Percentiles rank a stretch among this genome's conserved stretches.
Conservation (phyloP, 495 filamentous ascomycete species). For the Penicillium mononematosum region DNA sequence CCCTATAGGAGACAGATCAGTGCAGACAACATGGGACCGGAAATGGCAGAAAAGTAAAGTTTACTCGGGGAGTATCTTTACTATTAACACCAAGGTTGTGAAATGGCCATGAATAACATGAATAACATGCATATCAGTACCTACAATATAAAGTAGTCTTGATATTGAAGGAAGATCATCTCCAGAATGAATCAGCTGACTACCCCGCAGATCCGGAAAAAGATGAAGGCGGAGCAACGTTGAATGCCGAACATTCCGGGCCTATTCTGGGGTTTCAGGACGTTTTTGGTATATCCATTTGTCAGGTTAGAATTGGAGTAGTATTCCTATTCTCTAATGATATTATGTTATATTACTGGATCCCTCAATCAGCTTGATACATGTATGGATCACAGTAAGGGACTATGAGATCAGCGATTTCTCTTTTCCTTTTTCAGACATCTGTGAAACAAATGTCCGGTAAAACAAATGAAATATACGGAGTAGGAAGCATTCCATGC, state of each 20-base stretch:
- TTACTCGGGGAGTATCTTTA: slow-evolving; percentile 29
- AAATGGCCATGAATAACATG: not conserved
- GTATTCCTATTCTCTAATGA: too few relatives aligned
- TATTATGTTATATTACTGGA: too few relatives aligned
- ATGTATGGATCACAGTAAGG: not conserved
- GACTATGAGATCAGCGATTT: not conserved
- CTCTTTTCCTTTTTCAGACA: not conserved
- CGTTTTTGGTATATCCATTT: not conserved
- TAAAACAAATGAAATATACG: not conserved
- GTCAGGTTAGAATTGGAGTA: too few relatives aligned
- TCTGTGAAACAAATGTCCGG: not conserved
- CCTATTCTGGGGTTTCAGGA: not conserved
- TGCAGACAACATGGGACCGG: not conserved
- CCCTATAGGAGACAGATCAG: too few relatives aligned
- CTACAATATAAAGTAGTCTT: not conserved
- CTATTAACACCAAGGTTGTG: not conserved
- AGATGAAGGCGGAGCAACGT: slow-evolving; percentile 15
- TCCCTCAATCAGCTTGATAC: too few relatives aligned
- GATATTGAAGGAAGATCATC: not conserved
- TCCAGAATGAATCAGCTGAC: slow-evolving; percentile 23
- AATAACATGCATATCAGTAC: too few relatives aligned
- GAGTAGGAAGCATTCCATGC: not conserved
- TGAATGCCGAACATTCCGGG: slow-evolving; percentile 3
- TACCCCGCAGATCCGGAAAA: slow-evolving; percentile 25
- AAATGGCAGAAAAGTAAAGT: slow-evolving; percentile 22